These are phyloP conservation scores for Hymenoscyphus occultus DNA, from an alignment of 2,329 filamentous ascomycete species.

Conservation along the genomic window DNA sequence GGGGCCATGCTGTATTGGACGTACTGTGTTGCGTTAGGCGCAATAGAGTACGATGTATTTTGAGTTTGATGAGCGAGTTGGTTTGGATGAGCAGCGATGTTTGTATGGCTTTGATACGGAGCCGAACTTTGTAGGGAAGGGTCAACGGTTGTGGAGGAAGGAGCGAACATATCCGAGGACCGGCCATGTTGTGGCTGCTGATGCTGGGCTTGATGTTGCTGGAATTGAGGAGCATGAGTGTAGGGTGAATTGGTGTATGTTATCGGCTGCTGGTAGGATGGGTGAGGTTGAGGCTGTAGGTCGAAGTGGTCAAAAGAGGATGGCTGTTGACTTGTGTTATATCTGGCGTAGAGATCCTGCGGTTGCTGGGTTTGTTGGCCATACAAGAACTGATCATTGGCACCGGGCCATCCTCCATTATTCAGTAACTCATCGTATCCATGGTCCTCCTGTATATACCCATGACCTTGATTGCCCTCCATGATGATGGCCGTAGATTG, in stretches of 20 bases:
- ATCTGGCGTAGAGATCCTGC: slow-evolving; percentile 3
- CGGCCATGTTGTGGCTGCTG: slow-evolving; percentile 22
- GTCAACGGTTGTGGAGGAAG: slow-evolving; percentile 28
- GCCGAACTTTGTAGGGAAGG: slow-evolving; percentile 29
- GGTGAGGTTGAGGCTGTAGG: not conserved
- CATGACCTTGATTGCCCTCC: slow-evolving; percentile 32
- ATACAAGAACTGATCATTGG: slow-evolving; percentile 27
- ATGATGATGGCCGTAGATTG: slow-evolving; percentile 19
- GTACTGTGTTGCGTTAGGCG: slow-evolving; percentile 29
- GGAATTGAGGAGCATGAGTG: slow-evolving; percentile 25
- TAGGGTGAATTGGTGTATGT: slow-evolving; percentile 32
- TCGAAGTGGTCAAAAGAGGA: slow-evolving; percentile 28
- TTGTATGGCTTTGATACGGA: slow-evolving; percentile 12
- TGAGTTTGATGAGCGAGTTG: slow-evolving; percentile 18
- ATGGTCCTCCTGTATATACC: slow-evolving; percentile 30
- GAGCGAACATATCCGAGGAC: slow-evolving; percentile 29
- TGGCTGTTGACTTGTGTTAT: slow-evolving; percentile 4
- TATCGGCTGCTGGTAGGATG: slow-evolving; percentile 29
- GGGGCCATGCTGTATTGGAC: slow-evolving; percentile 31
- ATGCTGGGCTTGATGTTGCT: slow-evolving; percentile 27
- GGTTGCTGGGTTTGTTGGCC: slow-evolving; percentile 21
- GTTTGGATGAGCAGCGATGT: not conserved
- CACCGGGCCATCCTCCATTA: slow-evolving; percentile 26
- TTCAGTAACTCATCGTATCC: slow-evolving; percentile 33
- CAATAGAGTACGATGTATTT: slow-evolving; percentile 31